A percentile compares a stretch with the other conserved stretches of the same genome.
phyloP scores from a whole-genome alignment of 345 rosid genomes.

The Firmiana major region DNA sequence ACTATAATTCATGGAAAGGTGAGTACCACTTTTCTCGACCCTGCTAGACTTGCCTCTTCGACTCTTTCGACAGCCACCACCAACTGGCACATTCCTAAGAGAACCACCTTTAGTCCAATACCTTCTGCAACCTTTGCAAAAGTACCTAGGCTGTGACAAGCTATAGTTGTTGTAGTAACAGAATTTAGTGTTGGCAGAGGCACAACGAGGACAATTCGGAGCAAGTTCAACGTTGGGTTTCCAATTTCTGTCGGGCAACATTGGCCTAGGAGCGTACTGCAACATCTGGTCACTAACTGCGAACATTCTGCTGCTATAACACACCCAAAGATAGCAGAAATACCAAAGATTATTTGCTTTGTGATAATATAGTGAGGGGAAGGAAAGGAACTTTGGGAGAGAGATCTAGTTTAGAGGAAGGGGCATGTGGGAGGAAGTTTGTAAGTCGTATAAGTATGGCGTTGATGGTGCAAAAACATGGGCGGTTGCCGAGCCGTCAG shows the following conservation, averaged over 20 bases:
- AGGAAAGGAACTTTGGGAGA: not conserved
- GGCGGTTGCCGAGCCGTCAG: constrained; percentile 62
- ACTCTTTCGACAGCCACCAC: constrained; percentile 81
- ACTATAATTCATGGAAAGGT: not conserved
- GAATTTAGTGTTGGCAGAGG: constrained; percentile 82
- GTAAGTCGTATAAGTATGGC: constrained; percentile 21
- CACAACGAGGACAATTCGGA: constrained; percentile 85
- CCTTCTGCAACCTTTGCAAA: constrained; percentile 77
- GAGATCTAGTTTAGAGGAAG: constrained; percentile 8
- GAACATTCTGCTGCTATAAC: constrained; percentile 19
- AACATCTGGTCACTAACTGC: constrained; percentile 11
- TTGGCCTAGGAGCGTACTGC: constrained; percentile 19
- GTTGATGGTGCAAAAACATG: constrained; percentile 42
- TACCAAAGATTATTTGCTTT: not conserved
- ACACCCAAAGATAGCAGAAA: not conserved
- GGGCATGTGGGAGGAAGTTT: constrained; percentile 41
- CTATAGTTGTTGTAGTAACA: constrained; percentile 94
- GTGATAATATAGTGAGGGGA: not conserved
- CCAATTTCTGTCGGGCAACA: constrained; percentile 27
- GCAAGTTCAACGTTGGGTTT: constrained; percentile 42
- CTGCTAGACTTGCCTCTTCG: constrained; percentile 46
- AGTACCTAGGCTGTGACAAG: constrained; percentile 85
- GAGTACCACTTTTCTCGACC: constrained; percentile 21
- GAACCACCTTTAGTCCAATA: constrained; percentile 96
- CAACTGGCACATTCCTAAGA: constrained; percentile 73